Conservation (phyloP, 176 grass and related monocot species). For the Avena sativa region DNA sequence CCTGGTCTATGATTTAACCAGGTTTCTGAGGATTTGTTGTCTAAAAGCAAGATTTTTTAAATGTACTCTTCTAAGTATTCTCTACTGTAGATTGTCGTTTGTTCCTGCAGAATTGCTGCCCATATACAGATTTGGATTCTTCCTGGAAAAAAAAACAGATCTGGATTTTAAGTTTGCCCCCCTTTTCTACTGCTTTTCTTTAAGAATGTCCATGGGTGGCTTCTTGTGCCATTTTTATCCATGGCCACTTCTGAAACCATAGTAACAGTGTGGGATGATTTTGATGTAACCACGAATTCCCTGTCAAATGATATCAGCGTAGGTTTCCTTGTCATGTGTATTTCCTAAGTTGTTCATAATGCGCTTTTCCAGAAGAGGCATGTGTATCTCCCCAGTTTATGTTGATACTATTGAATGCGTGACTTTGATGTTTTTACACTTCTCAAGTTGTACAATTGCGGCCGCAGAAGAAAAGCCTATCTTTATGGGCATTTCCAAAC, state of each 20-base stretch:
- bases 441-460: no score
- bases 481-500: no score
- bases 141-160: no score
- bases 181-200: neutral
- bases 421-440: no score
- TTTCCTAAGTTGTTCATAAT: no score
- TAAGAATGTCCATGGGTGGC: neutral
- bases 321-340: no score
- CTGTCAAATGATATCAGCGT: slow-evolving; percentile 7
- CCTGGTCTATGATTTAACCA: neutral
- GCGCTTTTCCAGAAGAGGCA: no score
- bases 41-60: neutral
- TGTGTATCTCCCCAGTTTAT: no score
- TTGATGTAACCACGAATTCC: neutral
- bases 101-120: neutral
- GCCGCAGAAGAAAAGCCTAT: no score
- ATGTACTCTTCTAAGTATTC: neutral
- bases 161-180: neutral
- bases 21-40: neutral
- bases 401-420: no score
- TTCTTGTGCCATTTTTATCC: neutral
- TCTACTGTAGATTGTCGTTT: neutral
- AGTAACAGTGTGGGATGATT: neutral
- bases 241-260: neutral
- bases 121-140: neutral